phyloP scores from a whole-genome alignment of 2,329 filamentous ascomycete genomes.

The Penicillium sumatraense region DNA sequence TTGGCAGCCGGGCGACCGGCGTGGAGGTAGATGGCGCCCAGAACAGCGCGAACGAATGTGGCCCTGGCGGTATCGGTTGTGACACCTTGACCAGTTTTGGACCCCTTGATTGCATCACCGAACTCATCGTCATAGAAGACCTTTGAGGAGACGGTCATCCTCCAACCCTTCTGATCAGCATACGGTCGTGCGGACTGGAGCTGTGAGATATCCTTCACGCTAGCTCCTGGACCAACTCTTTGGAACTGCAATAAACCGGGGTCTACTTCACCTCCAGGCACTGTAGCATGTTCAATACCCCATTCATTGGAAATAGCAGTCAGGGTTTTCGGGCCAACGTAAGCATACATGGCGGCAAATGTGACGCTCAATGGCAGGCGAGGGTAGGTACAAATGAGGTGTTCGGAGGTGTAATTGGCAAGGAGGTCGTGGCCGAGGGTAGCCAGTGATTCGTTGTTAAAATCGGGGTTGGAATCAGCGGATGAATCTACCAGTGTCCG shows the following conservation, averaged over 20 bases:
- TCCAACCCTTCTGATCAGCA: slow-evolving; percentile 62
- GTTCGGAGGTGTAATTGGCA: slow-evolving; percentile 86
- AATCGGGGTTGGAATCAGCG: slow-evolving; percentile 76
- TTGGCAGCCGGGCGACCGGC: slow-evolving; percentile 78
- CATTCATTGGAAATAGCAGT: slow-evolving; percentile 77
- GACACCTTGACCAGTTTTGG: slow-evolving; percentile 40
- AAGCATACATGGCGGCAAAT: slow-evolving; percentile 84
- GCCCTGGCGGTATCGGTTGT: slow-evolving; percentile 67
- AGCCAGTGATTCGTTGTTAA: slow-evolving; percentile 87
- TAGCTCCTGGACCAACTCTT: slow-evolving; percentile 50
- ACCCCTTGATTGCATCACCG: slow-evolving; percentile 62
- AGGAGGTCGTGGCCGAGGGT: slow-evolving; percentile 82
- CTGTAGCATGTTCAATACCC: slow-evolving; percentile 88
- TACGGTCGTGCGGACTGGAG: slow-evolving; percentile 49
- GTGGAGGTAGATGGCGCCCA: slow-evolving; percentile 86
- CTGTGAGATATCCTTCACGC: slow-evolving; percentile 44
- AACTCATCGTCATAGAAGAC: slow-evolving; percentile 85
- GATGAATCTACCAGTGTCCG: slow-evolving; percentile 83
- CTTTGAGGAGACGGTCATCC: slow-evolving; percentile 74
- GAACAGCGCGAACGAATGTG: slow-evolving; percentile 79
- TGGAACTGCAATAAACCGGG: slow-evolving; percentile 84
- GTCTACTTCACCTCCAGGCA: slow-evolving; percentile 88
- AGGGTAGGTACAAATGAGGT: slow-evolving; percentile 85
- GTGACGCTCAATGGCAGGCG: slow-evolving; percentile 87
- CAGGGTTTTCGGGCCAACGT: slow-evolving; percentile 75